A percentile compares a stretch with the other conserved stretches of the same genome.
phyloP scores from a whole-genome alignment of 352 stramenopile species.

The Phytophthora pluvialis region DNA sequence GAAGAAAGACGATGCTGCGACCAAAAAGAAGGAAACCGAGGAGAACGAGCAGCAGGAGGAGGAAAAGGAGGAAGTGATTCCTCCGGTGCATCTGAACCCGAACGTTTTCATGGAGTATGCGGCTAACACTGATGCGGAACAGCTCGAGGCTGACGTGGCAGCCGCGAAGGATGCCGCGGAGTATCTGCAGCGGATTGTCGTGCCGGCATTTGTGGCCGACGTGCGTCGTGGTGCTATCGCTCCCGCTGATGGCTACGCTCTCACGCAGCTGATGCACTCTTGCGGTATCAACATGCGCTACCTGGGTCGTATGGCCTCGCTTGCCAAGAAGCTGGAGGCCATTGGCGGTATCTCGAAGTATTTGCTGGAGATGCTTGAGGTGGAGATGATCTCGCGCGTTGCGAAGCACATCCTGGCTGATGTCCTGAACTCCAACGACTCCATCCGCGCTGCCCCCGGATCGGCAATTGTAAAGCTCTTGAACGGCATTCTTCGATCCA shows the following conservation, averaged over 20 bases:
- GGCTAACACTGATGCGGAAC: conserved; percentile 70
- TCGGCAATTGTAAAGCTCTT: conserved; percentile 82
- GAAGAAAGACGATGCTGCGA: conserved; percentile 33
- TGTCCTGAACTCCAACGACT: conserved; percentile 68
- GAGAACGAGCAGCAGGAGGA: conserved; percentile 49
- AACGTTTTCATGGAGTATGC: conserved; percentile 92
- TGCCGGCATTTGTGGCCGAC: conserved; percentile 85
- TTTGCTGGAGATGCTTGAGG: conserved; percentile 95
- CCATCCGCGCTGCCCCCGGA: conserved; percentile 71
- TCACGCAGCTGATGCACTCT: conserved; percentile 95
- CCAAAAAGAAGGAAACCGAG: conserved; percentile 35
- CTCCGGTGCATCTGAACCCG: conserved; percentile 78
- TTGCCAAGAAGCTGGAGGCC: conserved; percentile 89
- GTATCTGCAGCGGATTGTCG: conserved; percentile 87
- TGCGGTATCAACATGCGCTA: conserved; percentile 98
- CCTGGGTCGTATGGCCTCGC: conserved; percentile 90
- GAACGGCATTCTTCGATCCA: conserved; percentile 81
- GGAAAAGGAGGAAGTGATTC: conserved; percentile 63
- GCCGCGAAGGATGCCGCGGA: conserved; percentile 76
- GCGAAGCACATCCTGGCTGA: conserved; percentile 88
- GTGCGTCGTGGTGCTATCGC: conserved; percentile 84
- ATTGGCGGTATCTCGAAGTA: conserved; percentile 91
- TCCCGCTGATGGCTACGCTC: conserved; percentile 88
- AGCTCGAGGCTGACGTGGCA: conserved; percentile 74
- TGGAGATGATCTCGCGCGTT: conserved; percentile 95